Evolutionary conservation across 805 yeast genomes (phyloP), one percentile per base, ranked within the genome.

Genomic region (Ogataea dorogensis): DNA sequence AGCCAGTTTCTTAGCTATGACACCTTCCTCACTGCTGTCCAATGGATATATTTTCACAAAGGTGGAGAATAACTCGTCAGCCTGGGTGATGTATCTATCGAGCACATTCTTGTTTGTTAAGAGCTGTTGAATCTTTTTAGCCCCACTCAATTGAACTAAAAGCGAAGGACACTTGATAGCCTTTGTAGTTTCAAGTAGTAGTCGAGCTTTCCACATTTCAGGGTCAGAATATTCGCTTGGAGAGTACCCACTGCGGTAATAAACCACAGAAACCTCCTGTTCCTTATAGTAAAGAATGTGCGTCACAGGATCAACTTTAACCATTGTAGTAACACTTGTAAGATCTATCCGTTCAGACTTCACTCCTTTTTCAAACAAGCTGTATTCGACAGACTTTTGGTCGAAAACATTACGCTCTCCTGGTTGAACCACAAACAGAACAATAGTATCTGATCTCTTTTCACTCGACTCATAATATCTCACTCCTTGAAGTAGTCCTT

Each of bases 141-240:
- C 79, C 1, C 99, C 99, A 15, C 95, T 77, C 40, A 93, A 68
- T 61, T 93, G 99, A 2, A 95, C 86, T 42, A 86, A 64, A 19
- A 91, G 65, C 4, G 93, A 80, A 2, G 99, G 99, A 44, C 96
- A 91, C 59, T 93, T 89, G 43, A 93, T 81, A 1, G 98, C 95
- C 33, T 68, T 58, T 8, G 89, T 73, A 7, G 75, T 68, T 56
- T 93, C 99, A 36, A 93, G 67, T 15, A 65, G 53, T 17, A 76
- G 65, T 53, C 99, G 73, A 8, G 85, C 81, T 10, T 71, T 73
- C 98, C 98, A 93, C 22, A 86, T 77, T 16, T 57, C 60, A 15
- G 77, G 80, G 23, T 67, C 47, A 2, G 73, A 71, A 61, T 82
- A 93, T 58, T 93, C 98, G 5, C 64, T 53, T 5, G 97, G 97